Conservation (phyloP, 345 rosid species). For the Microthlaspi erraticum region DNA sequence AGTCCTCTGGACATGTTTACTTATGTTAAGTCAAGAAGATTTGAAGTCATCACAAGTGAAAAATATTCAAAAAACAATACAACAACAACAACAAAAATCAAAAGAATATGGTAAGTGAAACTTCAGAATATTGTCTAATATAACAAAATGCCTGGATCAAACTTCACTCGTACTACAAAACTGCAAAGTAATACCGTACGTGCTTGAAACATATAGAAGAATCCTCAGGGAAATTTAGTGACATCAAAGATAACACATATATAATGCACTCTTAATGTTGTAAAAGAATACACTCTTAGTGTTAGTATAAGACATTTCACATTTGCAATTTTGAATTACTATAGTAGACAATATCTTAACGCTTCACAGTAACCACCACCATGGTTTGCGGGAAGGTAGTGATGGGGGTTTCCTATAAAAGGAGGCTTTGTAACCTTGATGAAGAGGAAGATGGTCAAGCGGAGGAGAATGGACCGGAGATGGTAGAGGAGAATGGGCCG, state of each 20-base stretch:
- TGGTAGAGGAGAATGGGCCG: conserved; percentile 13
- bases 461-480: conserved; percentile 17
- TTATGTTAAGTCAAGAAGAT: background rate
- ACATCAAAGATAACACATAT: conserved; percentile 1
- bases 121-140: background rate
- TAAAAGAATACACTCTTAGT: background rate
- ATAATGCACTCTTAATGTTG: background rate
- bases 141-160: conserved; percentile 7
- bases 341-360: conserved; percentile 1
- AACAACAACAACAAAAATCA: background rate
- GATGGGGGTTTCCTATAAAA: conserved; percentile 25
- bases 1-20: conserved; percentile 4
- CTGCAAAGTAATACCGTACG: background rate
- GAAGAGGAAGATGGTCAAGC: background rate
- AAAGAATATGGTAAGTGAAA: too few species aligned
- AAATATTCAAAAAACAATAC: background rate
- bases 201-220: background rate
- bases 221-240: background rate
- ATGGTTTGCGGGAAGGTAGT: conserved; percentile 16
- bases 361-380: conserved; percentile 37
- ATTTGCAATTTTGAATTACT: background rate
- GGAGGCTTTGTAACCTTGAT: conserved; percentile 19
- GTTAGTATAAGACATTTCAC: background rate
- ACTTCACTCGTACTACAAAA: conserved; percentile 1
- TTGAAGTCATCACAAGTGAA: background rate